Evolutionary conservation across 2,329 filamentous ascomycete species (phyloP), one percentile per base, ranked within the genome.

Genomic region (Alternaria sp.): DNA sequence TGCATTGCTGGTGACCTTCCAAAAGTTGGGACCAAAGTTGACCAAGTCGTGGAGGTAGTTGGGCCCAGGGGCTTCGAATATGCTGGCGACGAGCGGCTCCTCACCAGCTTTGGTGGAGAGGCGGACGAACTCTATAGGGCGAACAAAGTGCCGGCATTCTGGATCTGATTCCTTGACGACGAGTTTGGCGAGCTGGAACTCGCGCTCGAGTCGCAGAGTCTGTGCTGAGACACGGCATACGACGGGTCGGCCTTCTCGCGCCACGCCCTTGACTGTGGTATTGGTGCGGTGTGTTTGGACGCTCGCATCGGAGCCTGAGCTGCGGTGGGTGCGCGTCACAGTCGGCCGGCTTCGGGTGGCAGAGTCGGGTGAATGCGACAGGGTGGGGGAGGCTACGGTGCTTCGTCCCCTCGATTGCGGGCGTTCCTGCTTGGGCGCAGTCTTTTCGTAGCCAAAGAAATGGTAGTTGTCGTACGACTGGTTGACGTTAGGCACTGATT

Each of bases 401-500:
- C 70, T 75, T 27, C 68, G 69, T 41, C 69, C 70, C 46, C 72
- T 63, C 4, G 74, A 77, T 14, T 62, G 14, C 65, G 67, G 52
- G 65, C 75, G 59, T 32, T 68, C 54, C 45, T 65, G 57, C 14
- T 56, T 18, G 45, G 62, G 40, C 18, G 69, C 53, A 3, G 25
- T 36, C 54, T 73, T 75, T 38, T 78, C 71, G 54, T 69, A 59
- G 30, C 82, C 83, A 63, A 81, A 82, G 64, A 83, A 81, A 69
- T 85, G 82, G 93, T 94, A 98, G 82, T 94, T 93, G 78, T 96
- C 93, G 80, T 97, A 97, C 71, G 89, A 92, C 52, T 86, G 81
- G 81, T 20, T 28, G 32, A n/a, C n/a, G n/a, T n/a, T n/a, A n/a
- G n/a, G n/a, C n/a, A n/a, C n/a, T n/a, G n/a, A n/a, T n/a, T n/a